These are phyloP conservation scores for Metschnikowia aberdeeniae DNA, from an alignment of 805 yeast species.

Conservation along the genomic window DNA sequence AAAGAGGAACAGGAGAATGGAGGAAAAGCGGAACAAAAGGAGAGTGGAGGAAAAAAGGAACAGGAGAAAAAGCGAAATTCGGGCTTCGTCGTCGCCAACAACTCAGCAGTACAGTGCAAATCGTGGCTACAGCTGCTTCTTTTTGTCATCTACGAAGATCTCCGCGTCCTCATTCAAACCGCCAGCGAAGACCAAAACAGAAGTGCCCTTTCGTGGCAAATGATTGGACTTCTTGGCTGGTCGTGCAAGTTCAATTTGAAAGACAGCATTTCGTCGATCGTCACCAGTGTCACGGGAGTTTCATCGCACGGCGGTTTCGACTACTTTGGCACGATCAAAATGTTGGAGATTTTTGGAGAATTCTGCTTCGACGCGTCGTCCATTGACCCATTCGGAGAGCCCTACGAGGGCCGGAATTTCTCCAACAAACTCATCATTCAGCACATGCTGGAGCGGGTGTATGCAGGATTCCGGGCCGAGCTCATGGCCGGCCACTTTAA, in stretches of 20 bases:
- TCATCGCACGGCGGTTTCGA: slow-evolving; percentile 58
- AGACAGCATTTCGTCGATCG: slow-evolving; percentile 34
- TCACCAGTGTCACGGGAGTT: slow-evolving; percentile 46
- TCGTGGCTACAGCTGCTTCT: slow-evolving; percentile 77
- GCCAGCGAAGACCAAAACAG: slow-evolving; percentile 33
- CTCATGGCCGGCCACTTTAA: slow-evolving; percentile 28
- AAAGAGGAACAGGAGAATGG: no score
- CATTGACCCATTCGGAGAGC: slow-evolving; percentile 28
- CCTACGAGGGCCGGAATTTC: slow-evolving; percentile 23
- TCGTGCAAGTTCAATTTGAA: slow-evolving; percentile 35
- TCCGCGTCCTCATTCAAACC: slow-evolving; percentile 25
- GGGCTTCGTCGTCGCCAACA: slow-evolving; percentile 20
- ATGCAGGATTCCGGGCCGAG: slow-evolving; percentile 21
- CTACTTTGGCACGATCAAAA: slow-evolving; percentile 49
- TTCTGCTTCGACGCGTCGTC: slow-evolving; percentile 35
- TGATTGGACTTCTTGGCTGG: slow-evolving; percentile 50
- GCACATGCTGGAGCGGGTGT: slow-evolving; percentile 18
- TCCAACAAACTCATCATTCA: slow-evolving; percentile 33
- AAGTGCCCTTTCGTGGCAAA: slow-evolving; percentile 71
- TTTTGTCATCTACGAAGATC: slow-evolving; percentile 64
- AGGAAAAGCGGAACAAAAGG: no score
- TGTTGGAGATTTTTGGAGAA: slow-evolving; percentile 47
- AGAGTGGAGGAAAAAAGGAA: no score
- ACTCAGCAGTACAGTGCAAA: slow-evolving; percentile 48
- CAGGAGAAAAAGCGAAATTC: not conserved